phyloP scores from a whole-genome alignment of 495 filamentous ascomycete genomes.

The Corynascus novoguineensis region DNA sequence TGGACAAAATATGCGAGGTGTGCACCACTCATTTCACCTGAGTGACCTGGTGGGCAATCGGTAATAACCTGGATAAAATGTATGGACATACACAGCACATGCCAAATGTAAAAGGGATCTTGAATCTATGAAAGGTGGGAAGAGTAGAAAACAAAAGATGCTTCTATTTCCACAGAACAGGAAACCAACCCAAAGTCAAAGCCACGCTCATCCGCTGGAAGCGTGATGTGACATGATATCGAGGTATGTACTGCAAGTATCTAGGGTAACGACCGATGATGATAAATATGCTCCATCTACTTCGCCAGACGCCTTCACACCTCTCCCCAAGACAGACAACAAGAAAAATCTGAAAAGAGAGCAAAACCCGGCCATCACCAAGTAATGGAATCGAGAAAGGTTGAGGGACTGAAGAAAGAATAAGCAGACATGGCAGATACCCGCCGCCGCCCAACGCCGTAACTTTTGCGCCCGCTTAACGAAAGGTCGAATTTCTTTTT shows the following conservation, averaged over 20 bases:
- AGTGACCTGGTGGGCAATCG: too few relatives aligned
- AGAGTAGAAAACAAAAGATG: not conserved
- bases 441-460: not conserved
- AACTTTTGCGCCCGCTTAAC: not conserved
- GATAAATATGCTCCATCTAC: not conserved
- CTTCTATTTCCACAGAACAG: not conserved
- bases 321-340: not conserved
- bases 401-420: too few relatives aligned
- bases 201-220: not conserved
- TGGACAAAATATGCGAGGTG: too few relatives aligned
- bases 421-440: not conserved
- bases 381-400: not conserved
- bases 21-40: too few relatives aligned
- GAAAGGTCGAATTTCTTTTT: too few relatives aligned
- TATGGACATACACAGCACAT: too few relatives aligned
- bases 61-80: too few relatives aligned
- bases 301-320: slow-evolving; percentile 12
- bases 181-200: not conserved
- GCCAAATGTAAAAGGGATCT: too few relatives aligned
- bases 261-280: slow-evolving; percentile 5
- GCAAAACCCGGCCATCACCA: not conserved
- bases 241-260: not conserved
- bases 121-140: not conserved
- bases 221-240: not conserved
- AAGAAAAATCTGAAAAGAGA: not conserved